Percentiles rank a stretch among this genome's conserved stretches.
phyloP scores from a whole-genome alignment of 805 yeast species.

The Saccharomyces cerevisiae region DNA sequence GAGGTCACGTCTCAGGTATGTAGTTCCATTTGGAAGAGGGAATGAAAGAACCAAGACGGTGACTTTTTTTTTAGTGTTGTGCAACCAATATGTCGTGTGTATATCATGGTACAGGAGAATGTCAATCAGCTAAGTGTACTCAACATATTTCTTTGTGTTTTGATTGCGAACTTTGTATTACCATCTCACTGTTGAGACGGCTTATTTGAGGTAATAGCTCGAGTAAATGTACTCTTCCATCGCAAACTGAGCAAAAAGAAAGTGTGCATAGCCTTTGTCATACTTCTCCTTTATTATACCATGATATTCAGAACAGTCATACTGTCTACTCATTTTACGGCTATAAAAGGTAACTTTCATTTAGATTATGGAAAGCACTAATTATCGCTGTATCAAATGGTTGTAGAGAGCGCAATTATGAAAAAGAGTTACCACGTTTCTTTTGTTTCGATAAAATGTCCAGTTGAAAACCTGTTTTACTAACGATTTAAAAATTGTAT shows the following conservation, averaged over 20 bases:
- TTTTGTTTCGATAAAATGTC: background rate
- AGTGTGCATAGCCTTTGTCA: background rate
- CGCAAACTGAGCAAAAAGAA: background rate
- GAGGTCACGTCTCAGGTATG: conserved; percentile 99
- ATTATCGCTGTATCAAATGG: background rate
- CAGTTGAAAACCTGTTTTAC: conserved; percentile 1
- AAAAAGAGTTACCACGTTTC: background rate
- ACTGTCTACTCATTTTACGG: background rate
- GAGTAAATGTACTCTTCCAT: background rate
- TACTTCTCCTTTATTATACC: background rate
- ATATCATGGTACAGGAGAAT: background rate
- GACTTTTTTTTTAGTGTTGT: conserved; percentile 14
- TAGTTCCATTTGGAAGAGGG: conserved; percentile 34
- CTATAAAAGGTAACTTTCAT: background rate
- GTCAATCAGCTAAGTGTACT: background rate
- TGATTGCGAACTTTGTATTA: background rate
- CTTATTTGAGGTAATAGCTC: background rate
- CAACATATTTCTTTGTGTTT: background rate
- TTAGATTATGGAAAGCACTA: background rate
- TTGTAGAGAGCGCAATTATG: background rate
- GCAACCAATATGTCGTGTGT: background rate
- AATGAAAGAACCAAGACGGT: conserved; percentile 36
- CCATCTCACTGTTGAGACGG: background rate
- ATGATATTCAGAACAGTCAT: background rate
- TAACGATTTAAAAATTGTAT: conserved; percentile 8